Evolutionary conservation across 768 basidiomycete species (phyloP).

Genomic region (Candolleomyces eurysporus): DNA sequence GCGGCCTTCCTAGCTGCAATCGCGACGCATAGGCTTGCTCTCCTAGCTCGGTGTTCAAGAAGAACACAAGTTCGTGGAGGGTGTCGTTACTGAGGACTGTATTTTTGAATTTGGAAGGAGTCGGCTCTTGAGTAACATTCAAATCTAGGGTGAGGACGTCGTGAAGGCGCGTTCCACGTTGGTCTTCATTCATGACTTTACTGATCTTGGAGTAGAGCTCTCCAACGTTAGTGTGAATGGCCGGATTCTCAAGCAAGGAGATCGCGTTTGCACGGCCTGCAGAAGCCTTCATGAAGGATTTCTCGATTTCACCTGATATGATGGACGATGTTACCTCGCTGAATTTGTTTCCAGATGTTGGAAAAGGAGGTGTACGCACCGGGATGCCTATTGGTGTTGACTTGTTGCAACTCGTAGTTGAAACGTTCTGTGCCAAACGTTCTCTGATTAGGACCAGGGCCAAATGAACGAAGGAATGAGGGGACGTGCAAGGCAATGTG

Average conservation of each 20-base stretch:
- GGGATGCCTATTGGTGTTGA: neutral
- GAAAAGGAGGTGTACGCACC: neutral
- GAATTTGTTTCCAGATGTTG: no score
- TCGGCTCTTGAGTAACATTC: no score
- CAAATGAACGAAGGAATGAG: slow-evolving; percentile 25
- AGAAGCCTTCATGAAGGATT: neutral
- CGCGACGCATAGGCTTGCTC: no score
- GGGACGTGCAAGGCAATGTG: slow-evolving; percentile 40
- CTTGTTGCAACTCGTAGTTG: slow-evolving; percentile 8
- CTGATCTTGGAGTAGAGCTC: neutral
- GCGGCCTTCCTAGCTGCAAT: no score
- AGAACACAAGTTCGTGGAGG: no score
- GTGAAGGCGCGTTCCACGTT: neutral
- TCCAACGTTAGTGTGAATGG: neutral
- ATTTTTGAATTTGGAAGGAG: no score
- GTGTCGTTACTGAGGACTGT: no score
- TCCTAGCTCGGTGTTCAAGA: no score
- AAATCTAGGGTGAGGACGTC: no score
- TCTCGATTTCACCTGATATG: neutral
- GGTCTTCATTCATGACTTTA: neutral
- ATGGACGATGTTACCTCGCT: no score
- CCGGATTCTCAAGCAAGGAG: neutral
- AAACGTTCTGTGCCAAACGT: slow-evolving; percentile 33
- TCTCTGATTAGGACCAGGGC: slow-evolving; percentile 35
- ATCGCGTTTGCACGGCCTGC: neutral